These are phyloP conservation scores for Lunularia cruciata DNA, from an alignment of 225 moss, liverwort and hornwort species.

Conservation along the genomic window DNA sequence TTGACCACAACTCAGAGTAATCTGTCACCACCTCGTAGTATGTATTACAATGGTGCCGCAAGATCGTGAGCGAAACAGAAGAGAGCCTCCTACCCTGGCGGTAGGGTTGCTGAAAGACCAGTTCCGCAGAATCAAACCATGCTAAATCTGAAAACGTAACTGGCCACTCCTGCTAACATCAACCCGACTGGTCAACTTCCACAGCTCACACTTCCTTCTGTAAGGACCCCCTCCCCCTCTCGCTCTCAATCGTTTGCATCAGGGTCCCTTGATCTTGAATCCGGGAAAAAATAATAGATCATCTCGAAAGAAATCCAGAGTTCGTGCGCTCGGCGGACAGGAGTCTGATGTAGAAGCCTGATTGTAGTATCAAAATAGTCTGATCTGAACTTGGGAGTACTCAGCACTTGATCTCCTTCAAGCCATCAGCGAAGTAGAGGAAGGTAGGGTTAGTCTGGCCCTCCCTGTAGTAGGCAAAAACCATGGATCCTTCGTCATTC, in stretches of 20 bases:
- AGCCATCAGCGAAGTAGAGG: slow-evolving; percentile 61
- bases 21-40: not conserved
- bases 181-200: not conserved
- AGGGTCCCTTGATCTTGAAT: slow-evolving; percentile 4
- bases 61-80: slow-evolving; percentile 6
- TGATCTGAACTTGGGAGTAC: not conserved
- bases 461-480: slow-evolving; percentile 86
- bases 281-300: slow-evolving; percentile 6
- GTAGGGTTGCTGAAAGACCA: not conserved
- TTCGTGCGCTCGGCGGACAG: slow-evolving; percentile 16
- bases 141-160: not conserved
- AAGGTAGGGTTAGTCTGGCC: slow-evolving; percentile 65
- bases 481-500: slow-evolving; percentile 66
- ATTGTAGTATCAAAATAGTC: not conserved
- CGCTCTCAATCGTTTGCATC: not conserved
- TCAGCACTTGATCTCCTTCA: slow-evolving; percentile 84
- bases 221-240: not conserved
- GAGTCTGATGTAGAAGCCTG: slow-evolving; percentile 13
- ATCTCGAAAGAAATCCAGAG: slow-evolving; percentile 16
- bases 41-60: not conserved
- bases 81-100: slow-evolving; percentile 1
- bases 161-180: not conserved
- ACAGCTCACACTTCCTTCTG: slow-evolving; percentile 8
- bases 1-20: not conserved
- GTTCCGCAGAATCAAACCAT: not conserved